A percentile compares a stretch with the other conserved stretches of the same genome.
These are phyloP conservation scores for Mycena pura DNA, from an alignment of 768 basidiomycete genomes.

Conservation along the genomic window DNA sequence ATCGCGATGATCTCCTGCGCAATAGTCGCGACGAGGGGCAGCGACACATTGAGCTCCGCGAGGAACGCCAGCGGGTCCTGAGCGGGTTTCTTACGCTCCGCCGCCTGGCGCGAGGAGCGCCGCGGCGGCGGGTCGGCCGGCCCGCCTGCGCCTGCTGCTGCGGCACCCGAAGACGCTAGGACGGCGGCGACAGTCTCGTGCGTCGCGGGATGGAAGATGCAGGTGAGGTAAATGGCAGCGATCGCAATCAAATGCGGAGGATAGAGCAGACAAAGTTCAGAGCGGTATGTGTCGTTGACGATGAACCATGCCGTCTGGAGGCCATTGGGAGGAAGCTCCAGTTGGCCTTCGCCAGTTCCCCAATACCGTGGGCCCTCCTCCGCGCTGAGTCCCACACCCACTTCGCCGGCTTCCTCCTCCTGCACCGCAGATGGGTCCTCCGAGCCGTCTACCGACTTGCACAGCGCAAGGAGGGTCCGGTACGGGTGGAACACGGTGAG, in stretches of 20 bases:
- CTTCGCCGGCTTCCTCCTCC: constrained; percentile 61
- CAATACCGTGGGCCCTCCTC: constrained; percentile 74
- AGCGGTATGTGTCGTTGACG: constrained; percentile 95
- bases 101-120: constrained; percentile 60
- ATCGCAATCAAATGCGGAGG: constrained; percentile 96
- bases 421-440: constrained; percentile 44
- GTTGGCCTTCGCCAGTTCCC: constrained; percentile 81
- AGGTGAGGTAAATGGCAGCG: constrained; percentile 88
- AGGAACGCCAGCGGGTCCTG: constrained; percentile 85
- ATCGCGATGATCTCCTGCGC: constrained; percentile 90
- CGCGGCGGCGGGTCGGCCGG: constrained; percentile 48
- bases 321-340: constrained; percentile 76
- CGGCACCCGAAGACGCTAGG: constrained; percentile 37
- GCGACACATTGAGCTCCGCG: constrained; percentile 83
- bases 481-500: constrained; percentile 95
- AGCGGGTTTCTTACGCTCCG: constrained; percentile 45
- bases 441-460: constrained; percentile 57
- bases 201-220: constrained; percentile 72
- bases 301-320: constrained; percentile 96
- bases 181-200: constrained; percentile 50
- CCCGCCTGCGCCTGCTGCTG: constrained; percentile 14
- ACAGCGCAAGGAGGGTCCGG: constrained; percentile 81
- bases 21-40: constrained; percentile 81
- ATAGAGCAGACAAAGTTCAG: constrained; percentile 91
- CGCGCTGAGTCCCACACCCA: constrained; percentile 50